Evolutionary conservation across 352 stramenopile species (phyloP), one percentile per base, ranked within the genome.

Genomic region (Phytophthora pluvialis): DNA sequence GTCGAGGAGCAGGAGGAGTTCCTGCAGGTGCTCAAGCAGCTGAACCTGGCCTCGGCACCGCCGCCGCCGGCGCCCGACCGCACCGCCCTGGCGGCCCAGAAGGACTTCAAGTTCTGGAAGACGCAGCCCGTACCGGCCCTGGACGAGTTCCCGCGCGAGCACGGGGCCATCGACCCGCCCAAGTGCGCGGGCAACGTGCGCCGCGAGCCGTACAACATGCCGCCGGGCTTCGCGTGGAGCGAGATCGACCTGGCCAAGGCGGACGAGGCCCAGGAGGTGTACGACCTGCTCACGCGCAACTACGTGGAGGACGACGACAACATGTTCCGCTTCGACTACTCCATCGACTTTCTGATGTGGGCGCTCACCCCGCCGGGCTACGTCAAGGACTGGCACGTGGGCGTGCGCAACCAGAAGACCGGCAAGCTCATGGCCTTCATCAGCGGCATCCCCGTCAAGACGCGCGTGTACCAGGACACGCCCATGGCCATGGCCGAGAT

Each of bases 271-370:
- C 31, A 97, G 38, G 97, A 99, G 76, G 87, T 99, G 15, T 99
- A 99, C 77, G 91, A 95, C 18, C 75, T 99, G 36, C 86, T 99
- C 3, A 97, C 90, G 33, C 88, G 98, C 62, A 99, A 99, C 80
- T 99, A 99, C 72, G 98, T 99, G 12, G 98, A 99, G 75, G 98
- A 99, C 73, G 98, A 99, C 74, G 97, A 99, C 78, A 91, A 89
- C 56, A 97, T 99, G 80, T 99, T 99, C 82, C 94, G 98, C 35
- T 97, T 98, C 36, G 91, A 97, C 68, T 98, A 98, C 78, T 94
- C 85, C 35, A 72, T 93, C 0, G 67, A 88, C 40, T 97, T 97
- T 36, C 73, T 98, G 28, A 84, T 80, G 72, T 98, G 91, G 91
- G 97, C 97, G 4, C 74, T 99, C 9, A 98, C 88, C 15, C 95